A percentile compares a stretch with the other conserved stretches of the same genome.
phyloP scores from a whole-genome alignment of 1,284 basidiomycete species.

The Schizopora paradoxa region DNA sequence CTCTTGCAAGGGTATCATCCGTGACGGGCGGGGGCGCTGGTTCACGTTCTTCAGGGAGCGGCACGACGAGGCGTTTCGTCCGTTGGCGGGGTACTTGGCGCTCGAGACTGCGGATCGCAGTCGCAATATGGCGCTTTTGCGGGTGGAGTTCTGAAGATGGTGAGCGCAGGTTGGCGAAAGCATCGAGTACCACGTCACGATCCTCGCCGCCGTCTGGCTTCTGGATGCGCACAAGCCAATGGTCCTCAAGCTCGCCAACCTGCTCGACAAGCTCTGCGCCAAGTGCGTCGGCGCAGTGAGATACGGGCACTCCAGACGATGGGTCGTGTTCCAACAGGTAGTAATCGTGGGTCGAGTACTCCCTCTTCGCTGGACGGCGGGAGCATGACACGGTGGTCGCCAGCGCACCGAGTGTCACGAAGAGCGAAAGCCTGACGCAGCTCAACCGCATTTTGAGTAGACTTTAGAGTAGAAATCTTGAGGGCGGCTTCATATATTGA shows the following conservation, averaged over 20 bases:
- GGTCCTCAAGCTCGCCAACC: conserved; percentile 77
- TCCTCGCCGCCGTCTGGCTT: conserved; percentile 33
- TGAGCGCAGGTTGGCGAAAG: conserved; percentile 44
- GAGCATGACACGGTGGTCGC: conserved; percentile 3
- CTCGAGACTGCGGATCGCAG: conserved; percentile 51
- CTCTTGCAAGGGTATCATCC: conserved; percentile 37
- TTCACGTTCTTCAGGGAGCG: no score
- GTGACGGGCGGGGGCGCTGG: conserved; percentile 58
- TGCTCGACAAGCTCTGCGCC: conserved; percentile 85
- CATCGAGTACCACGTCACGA: conserved; percentile 35
- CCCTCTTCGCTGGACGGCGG: conserved; percentile 37
- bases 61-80: conserved; percentile 42
- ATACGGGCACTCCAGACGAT: conserved; percentile 44
- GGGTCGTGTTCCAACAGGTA: conserved; percentile 81
- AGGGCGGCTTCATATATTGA: no score
- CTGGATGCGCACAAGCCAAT: conserved; percentile 79
- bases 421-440: background rate
- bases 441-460: background rate
- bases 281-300: conserved; percentile 55
- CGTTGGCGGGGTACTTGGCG: conserved; percentile 61
- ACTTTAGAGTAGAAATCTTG: background rate
- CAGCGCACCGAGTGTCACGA: conserved; percentile 1
- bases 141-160: conserved; percentile 34
- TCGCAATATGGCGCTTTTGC: conserved; percentile 38
- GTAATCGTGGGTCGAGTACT: conserved; percentile 83